Percentiles rank a stretch among this genome's conserved stretches.
phyloP scores from a whole-genome alignment of 768 basidiomycete species.

The Podaxis rugospora region DNA sequence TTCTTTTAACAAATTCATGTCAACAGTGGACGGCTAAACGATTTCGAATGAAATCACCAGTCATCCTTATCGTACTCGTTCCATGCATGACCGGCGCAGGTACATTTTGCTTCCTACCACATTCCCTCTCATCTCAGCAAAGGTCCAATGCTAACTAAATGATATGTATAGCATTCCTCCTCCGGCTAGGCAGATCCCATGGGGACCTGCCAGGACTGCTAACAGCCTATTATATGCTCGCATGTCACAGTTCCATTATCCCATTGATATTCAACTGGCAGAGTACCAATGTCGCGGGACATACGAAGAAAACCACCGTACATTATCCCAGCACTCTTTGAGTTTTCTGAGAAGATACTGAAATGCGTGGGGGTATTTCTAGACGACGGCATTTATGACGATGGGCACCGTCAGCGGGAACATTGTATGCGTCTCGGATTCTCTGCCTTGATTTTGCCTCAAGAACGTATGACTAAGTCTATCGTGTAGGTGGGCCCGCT shows the following conservation, averaged over 20 bases:
- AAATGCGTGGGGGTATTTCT: not conserved
- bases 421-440: constrained; percentile 16
- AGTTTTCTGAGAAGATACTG: not conserved
- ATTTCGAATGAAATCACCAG: constrained; percentile 21
- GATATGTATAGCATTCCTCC: constrained; percentile 21
- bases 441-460: not conserved
- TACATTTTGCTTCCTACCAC: constrained; percentile 5
- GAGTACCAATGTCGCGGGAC: constrained; percentile 30
- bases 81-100: constrained; percentile 22
- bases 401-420: constrained; percentile 22
- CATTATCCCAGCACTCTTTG: not conserved
- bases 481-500: constrained; percentile 20
- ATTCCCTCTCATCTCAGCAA: not conserved
- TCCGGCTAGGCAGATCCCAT: constrained; percentile 18
- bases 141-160: not conserved
- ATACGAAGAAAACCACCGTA: constrained; percentile 25
- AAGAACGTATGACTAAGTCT: not conserved
- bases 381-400: constrained; percentile 24
- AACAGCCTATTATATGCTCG: constrained; percentile 26
- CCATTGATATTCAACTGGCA: constrained; percentile 30
- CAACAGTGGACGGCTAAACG: constrained; percentile 24
- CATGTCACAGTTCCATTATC: constrained; percentile 17
- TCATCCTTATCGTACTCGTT: constrained; percentile 19
- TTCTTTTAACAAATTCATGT: not conserved
- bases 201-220: constrained; percentile 24